These are phyloP conservation scores for Talaromyces liani DNA, from an alignment of 495 filamentous ascomycete genomes.

Conservation along the genomic window DNA sequence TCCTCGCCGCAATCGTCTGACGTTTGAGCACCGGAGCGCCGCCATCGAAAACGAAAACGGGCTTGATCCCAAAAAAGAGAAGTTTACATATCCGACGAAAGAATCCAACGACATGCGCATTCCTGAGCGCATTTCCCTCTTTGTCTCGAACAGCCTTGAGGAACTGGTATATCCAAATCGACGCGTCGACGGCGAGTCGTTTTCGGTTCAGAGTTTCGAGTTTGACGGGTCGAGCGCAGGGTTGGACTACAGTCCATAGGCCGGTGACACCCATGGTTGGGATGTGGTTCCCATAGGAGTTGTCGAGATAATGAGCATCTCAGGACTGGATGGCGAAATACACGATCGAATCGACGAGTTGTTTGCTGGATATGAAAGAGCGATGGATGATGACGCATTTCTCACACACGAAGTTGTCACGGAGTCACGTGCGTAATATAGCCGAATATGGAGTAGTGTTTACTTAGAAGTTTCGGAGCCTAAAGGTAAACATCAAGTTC, in stretches of 20 bases:
- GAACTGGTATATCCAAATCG: conserved; percentile 99
- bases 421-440: conserved; percentile 8
- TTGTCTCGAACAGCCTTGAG: conserved; percentile 97
- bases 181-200: conserved; percentile 92
- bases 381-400: conserved; percentile 5
- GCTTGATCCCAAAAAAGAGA: conserved; percentile 90
- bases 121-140: conserved; percentile 92
- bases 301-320: not conserved
- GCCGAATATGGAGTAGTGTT: not conserved
- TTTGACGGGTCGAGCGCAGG: conserved; percentile 76
- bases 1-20: conserved; percentile 75
- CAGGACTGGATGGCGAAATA: not conserved
- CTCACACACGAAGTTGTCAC: not conserved
- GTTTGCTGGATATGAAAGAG: not conserved
- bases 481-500: not conserved
- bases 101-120: conserved; percentile 93
- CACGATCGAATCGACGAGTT: not conserved
- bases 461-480: too few species aligned
- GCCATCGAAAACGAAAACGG: conserved; percentile 97
- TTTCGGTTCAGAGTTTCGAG: conserved; percentile 93
- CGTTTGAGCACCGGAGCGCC: conserved; percentile 87
- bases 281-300: not conserved
- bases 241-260: conserved; percentile 91
- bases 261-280: conserved; percentile 86
- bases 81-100: conserved; percentile 97